Evolutionary conservation across 805 yeast genomes (phyloP), one percentile per base, ranked within the genome.

Genomic region (Teunomyces aglyptinius): DNA sequence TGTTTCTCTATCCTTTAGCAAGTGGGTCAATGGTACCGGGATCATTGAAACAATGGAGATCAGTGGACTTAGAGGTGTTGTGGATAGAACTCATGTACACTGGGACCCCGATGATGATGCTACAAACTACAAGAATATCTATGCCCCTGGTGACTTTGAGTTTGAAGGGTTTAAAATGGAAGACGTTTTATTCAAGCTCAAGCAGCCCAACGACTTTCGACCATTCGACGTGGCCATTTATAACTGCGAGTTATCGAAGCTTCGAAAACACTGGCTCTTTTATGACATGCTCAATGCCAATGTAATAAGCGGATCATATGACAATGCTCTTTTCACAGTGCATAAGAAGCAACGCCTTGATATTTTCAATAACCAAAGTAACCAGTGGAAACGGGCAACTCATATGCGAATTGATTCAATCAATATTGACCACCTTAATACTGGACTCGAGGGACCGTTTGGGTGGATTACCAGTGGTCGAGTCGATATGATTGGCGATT

Each of bases 381-480:
- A 11, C 47, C 73, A 75, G 8, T 79, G 84, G 83, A 75, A 76
- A 49, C 74, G 84, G 47, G 80, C 86, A 10, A 89, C 92, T 1
- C 74, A 97, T 38, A 75, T 89, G 50, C 71, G 98, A 42, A 85
- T 91, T 31, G 98, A 94, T 61, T 83, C 89, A 24, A 77, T 94
- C 46, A 84, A 82, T 59, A 78, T 94, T 32, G 96, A 92, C 55
- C 98, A 94, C 65, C 68, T 94, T 48, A 94, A 94, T 60, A 80
- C 88, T 1, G 98, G 97, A 0, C 77, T 88, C 47, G 83, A 83
- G 45, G 99, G 99, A 0, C 96, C 98, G 10, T 89, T 94, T 65
- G 97, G 98, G 5, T 94, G 99, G 99, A 92, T 94, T 46, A 82
- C 89, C 5, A 77, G 80, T 50, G 99, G 99, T 11, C 82, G 82